Evolutionary conservation across 2,329 filamentous ascomycete species (phyloP).

Genomic region (Penicillium sp.): DNA sequence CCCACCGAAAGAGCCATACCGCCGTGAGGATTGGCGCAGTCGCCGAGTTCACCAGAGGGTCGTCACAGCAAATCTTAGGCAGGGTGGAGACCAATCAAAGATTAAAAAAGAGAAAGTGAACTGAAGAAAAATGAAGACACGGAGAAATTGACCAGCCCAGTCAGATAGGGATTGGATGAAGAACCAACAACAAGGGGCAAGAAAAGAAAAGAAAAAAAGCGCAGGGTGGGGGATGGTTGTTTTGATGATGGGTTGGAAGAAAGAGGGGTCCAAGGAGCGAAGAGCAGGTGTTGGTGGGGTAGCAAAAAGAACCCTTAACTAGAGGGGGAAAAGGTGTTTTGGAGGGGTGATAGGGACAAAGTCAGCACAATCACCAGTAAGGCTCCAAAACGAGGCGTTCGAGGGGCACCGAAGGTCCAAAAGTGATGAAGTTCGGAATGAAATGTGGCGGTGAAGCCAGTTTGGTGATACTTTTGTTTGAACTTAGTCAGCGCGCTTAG

Average conservation of each 20-base stretch:
- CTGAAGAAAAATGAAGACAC: conserved; percentile 3
- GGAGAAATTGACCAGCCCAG: no score
- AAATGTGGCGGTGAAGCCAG: background rate
- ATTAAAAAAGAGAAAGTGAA: background rate
- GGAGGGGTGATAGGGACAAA: background rate
- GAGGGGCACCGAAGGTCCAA: no score
- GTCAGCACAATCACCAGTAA: background rate
- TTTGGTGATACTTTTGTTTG: conserved; percentile 1
- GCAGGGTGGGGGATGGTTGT: conserved; percentile 4
- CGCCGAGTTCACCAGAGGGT: conserved; percentile 23
- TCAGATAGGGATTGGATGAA: no score
- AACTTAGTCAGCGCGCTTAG: conserved; percentile 7
- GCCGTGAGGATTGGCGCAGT: conserved; percentile 30
- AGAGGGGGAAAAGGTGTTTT: no score
- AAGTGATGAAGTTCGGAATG: no score
- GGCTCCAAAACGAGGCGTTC: background rate
- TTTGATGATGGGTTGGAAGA: conserved; percentile 13
- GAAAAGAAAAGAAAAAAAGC: no score
- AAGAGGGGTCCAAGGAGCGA: background rate
- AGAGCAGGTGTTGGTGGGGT: conserved; percentile 3
- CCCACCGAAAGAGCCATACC: conserved; percentile 67
- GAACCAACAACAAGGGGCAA: no score
- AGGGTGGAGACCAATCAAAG: background rate
- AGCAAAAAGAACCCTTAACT: conserved; percentile 2
- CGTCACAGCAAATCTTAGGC: conserved; percentile 12